Evolutionary conservation across 805 yeast species (phyloP), one percentile per base, ranked within the genome.

Genomic region (Yarrowia sp.): DNA sequence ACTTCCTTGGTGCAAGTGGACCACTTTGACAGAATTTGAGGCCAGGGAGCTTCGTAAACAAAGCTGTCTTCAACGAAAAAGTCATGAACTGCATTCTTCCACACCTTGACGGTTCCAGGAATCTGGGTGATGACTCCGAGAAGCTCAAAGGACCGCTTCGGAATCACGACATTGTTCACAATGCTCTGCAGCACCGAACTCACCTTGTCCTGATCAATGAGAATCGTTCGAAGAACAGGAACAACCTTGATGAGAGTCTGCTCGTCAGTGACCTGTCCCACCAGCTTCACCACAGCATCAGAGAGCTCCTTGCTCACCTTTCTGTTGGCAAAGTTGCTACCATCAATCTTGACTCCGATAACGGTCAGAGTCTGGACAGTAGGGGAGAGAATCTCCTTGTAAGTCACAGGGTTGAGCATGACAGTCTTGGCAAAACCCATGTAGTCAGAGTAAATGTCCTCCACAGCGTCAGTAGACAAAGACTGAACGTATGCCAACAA

Each of bases 391-490:
- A 88, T 71, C 2, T 73, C 73, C 64, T 80, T 81, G 72, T 84
- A 89, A 4, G 76, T 69, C 6, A 77, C 69, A 15, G 81, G 74
- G 68, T 84, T 83, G 2, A 81, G 74, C 35, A 80, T 69, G 0
- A 85, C 82, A 4, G 86, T 91, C 68, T 81, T 86, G 68, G 90
- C 77, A 68, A 89, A 92, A 1, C 74, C 73, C 31, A 84, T 76
- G 38, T 87, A 77, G 22, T 81, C 83, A 9, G 74, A 74, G 86
- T 92, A 93, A 17, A 92, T 81, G 66, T 93, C 98, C 66, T 88
- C 92, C 57, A 91, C 78, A 0, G 90, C 85, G 69, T 91, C 96
- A 67, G 81, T 82, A 68, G 89, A 96, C 43, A 92, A 76, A 0
- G 92, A 81, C 5, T 76, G 76, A 22, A 87, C 76, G 73, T 93